Evolutionary conservation across 345 rosid species (phyloP).

Genomic region (Mangifera indica): DNA sequence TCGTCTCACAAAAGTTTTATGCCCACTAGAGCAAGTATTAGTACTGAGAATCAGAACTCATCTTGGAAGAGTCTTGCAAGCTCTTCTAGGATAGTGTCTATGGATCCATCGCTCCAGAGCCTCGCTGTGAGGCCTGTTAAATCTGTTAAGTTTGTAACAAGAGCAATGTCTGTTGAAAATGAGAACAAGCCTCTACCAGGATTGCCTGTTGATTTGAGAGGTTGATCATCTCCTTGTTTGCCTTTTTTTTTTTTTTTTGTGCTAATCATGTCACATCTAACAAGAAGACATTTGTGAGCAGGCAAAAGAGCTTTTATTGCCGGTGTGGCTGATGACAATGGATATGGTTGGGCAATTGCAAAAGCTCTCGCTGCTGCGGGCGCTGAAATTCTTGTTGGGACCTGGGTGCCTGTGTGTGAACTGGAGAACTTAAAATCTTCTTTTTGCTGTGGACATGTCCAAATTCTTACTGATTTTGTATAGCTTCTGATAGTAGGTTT

Average conservation of each 20-base stretch:
- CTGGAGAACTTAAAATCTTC: slow-evolving; percentile 26
- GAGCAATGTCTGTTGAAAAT: slow-evolving; percentile 33
- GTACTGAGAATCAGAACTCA: slow-evolving; percentile 26
- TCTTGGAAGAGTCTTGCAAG: slow-evolving; percentile 38
- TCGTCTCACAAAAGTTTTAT: slow-evolving; percentile 21
- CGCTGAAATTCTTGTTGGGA: slow-evolving; percentile 65
- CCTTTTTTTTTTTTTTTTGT: slow-evolving; percentile 7
- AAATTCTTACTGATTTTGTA: not conserved
- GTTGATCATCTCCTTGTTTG: slow-evolving; percentile 11
- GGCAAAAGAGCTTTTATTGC: slow-evolving; percentile 70
- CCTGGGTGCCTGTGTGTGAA: slow-evolving; percentile 74
- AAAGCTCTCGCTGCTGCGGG: slow-evolving; percentile 72
- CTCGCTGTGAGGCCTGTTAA: slow-evolving; percentile 21
- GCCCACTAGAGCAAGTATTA: slow-evolving; percentile 19
- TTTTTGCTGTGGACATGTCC: not conserved
- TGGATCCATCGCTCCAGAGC: slow-evolving; percentile 27
- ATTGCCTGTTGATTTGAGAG: slow-evolving; percentile 59
- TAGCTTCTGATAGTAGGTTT: slow-evolving; percentile 1
- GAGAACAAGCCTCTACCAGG: slow-evolving; percentile 43
- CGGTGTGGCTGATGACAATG: slow-evolving; percentile 68
- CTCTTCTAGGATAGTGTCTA: slow-evolving; percentile 36
- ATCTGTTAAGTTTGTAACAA: slow-evolving; percentile 25
- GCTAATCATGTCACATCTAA: slow-evolving; percentile 1
- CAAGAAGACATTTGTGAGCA: slow-evolving; percentile 18
- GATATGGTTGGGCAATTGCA: slow-evolving; percentile 78